Evolutionary conservation across 2,329 filamentous ascomycete species (phyloP).

Genomic region (Biscogniauxia sp.): DNA sequence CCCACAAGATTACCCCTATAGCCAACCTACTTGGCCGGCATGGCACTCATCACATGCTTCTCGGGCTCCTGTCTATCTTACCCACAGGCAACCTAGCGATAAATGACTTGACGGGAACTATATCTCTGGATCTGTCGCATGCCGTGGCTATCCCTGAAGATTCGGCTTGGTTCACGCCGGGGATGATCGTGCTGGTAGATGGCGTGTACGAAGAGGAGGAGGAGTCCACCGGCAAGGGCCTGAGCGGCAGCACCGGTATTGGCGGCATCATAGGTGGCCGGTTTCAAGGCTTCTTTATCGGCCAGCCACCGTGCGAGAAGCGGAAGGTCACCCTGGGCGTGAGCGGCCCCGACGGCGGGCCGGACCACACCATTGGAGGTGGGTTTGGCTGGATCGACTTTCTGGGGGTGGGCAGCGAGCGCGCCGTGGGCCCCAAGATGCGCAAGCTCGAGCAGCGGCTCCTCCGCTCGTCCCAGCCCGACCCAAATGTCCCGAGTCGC

Average conservation of each 20-base stretch:
- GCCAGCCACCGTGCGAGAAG: constrained; percentile 87
- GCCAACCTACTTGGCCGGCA: constrained; percentile 73
- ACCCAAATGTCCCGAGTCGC: constrained; percentile 35
- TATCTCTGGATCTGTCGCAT: constrained; percentile 77
- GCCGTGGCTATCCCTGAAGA: constrained; percentile 80
- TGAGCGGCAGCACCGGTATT: constrained; percentile 77
- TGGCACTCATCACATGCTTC: constrained; percentile 78
- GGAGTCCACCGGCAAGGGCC: constrained; percentile 62
- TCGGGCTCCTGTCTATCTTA: constrained; percentile 77
- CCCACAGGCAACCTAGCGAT: constrained; percentile 81
- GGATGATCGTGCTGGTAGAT: constrained; percentile 94
- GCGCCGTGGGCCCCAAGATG: constrained; percentile 80
- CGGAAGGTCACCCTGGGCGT: constrained; percentile 76
- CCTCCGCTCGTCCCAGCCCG: constrained; percentile 41
- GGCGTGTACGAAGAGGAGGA: constrained; percentile 97
- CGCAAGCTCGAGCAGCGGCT: constrained; percentile 71
- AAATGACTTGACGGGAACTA: constrained; percentile 84
- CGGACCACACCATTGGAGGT: constrained; percentile 65
- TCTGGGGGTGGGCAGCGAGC: constrained; percentile 84
- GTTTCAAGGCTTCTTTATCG: constrained; percentile 87
- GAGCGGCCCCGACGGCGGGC: constrained; percentile 55
- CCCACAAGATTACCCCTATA: constrained; percentile 87
- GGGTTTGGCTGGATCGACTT: constrained; percentile 98
- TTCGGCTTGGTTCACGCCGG: constrained; percentile 88
- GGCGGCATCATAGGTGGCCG: constrained; percentile 89